phyloP scores from a whole-genome alignment of 2,329 filamentous ascomycete genomes.

The Trichoderma harzianum region DNA sequence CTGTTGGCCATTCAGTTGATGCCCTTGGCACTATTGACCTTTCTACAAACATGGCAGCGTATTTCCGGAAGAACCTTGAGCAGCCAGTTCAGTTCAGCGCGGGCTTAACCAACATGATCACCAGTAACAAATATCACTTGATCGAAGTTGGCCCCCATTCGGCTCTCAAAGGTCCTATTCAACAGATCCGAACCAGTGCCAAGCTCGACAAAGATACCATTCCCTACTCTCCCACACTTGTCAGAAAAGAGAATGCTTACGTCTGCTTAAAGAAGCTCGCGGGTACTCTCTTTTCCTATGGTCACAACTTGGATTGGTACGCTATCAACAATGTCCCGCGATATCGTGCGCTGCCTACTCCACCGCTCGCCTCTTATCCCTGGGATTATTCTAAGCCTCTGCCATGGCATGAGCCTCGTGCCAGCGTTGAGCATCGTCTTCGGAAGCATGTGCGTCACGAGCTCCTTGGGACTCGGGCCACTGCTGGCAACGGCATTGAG shows the following conservation, averaged over 20 bases:
- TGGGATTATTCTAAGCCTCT: slow-evolving; percentile 33
- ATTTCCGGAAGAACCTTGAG: slow-evolving; percentile 39
- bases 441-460: slow-evolving; percentile 38
- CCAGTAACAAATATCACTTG: slow-evolving; percentile 18
- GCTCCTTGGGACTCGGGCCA: slow-evolving; percentile 38
- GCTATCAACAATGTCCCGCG: neutral
- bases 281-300: slow-evolving; percentile 42
- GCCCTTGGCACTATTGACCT: slow-evolving; percentile 5
- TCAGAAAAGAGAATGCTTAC: slow-evolving; percentile 37
- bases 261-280: slow-evolving; percentile 28
- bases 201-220: slow-evolving; percentile 33
- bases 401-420: slow-evolving; percentile 25
- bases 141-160: slow-evolving; percentile 49
- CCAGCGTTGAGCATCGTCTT: slow-evolving; percentile 35
- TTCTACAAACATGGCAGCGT: slow-evolving; percentile 21
- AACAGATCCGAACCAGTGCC: slow-evolving; percentile 44
- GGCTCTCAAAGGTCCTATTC: slow-evolving; percentile 45
- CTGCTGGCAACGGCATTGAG: slow-evolving; percentile 26
- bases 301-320: slow-evolving; percentile 39
- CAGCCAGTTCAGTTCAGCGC: slow-evolving; percentile 34
- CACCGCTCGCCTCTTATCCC: slow-evolving; percentile 30
- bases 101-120: slow-evolving; percentile 10
- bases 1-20: neutral
- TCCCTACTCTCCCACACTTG: slow-evolving; percentile 34
- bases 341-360: neutral